Evolutionary conservation across 2,329 filamentous ascomycete species (phyloP), one percentile per base, ranked within the genome.

Genomic region (Colletotrichum graminicola): DNA sequence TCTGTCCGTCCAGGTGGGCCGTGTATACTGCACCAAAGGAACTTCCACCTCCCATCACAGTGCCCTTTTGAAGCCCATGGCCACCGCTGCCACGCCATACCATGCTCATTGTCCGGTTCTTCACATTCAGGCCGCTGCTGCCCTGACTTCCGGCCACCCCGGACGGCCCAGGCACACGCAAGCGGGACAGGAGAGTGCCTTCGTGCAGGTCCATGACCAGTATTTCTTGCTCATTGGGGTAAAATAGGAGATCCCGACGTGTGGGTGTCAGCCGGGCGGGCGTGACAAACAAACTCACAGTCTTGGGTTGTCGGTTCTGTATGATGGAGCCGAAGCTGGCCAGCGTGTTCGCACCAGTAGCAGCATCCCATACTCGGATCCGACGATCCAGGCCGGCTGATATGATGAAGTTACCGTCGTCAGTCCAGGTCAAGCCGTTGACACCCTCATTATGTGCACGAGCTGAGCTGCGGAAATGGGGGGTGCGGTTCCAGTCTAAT

Each of bases 281-380:
- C 0, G 90, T 85, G 11, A 91, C 80, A 66, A 94, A 82, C 69
- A 94, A 89, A 56, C 84, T 86, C 26, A 89, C 83, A 71, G 87
- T 90, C 26, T 87, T 88, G 6, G 91, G 84, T 75, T 88, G 90
- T 74, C 83, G 86, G 79, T 98, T 98, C 76, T 91, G 92, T 51
- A 98, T 87, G 36, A 91, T 87, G 0, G 95, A 93, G 0, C 94
- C 94, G 78, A 98, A 98, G 79, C 92, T 95, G 0, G 93, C 93
- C 7, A 98, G 88, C 0, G 93, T 97, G 79, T 98, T 98, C 23
- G 92, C 92, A 2, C 94, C 94, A 0, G 90, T 93, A 0, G 86
- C 86, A 1, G 93, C 89, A 78, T 97, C 89, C 95, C 95, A 98
- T 1, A 98, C 93, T 5, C 95, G 89, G 73, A 98, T 91, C 11